Evolutionary conservation across 2,329 filamentous ascomycete genomes (phyloP), one percentile per base, ranked within the genome.

Genomic region (Penicillium hordei): DNA sequence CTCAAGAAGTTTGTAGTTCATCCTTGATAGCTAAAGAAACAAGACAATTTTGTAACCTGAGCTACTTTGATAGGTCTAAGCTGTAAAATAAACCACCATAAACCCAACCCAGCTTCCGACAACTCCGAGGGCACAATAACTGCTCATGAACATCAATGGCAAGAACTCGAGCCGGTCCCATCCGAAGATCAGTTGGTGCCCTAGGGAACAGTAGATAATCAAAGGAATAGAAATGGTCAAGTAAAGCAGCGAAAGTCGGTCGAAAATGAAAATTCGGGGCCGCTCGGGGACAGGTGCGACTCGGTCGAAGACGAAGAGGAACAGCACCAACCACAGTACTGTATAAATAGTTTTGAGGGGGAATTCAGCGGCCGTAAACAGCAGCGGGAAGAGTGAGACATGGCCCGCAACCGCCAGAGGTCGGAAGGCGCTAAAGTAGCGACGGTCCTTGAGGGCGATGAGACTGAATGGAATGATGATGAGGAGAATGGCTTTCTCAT

Each of bases 81-180:
- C 74, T n/a, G 79, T 82, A 68, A 97, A 93, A 76, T 93, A 97
- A 50, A 97, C 92, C 33, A 96, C 90, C 79, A 93, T 86, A 73
- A 96, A 97, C 10, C 94, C 93, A 40, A 97, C 69, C 93, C 93
- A 97, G 76, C 94, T 97, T 3, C 91, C 92, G 19, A 97, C 86
- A 0, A 97, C 93, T n/a, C 94, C 94, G 57, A 97, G 81, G 5
- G 94, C 94, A 34, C 89, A 91, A 75, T 97, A 99, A 13, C 90
- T 89, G 79, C 93, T 97, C 65, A 88, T 97, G 72, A 97, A 94
- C 93, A 99, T 97, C 66, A 97, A 79, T 27, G 94, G 94, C 54
- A 99, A 76, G 74, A 97, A 99, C 76, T 97, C 91, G 68, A 90
- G 91, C 62, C 81, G 68, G 21, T 70, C 67, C 52, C 86, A 83